Percentiles rank a stretch among this genome's conserved stretches.
These are phyloP conservation scores for Solanum sejunctum DNA, from an alignment of 257 asterid genomes.

Conservation along the genomic window DNA sequence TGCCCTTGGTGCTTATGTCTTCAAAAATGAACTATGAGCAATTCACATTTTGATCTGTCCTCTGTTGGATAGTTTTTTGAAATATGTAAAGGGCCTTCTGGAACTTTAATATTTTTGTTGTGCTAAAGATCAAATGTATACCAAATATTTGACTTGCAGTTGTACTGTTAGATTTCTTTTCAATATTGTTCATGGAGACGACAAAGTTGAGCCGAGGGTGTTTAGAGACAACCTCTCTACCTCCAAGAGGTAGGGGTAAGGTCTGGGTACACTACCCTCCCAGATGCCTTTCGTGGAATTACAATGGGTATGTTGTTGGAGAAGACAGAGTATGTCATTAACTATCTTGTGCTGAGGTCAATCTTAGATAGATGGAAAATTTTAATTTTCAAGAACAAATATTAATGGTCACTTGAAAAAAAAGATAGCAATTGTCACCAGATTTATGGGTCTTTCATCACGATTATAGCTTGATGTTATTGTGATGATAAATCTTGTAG, in stretches of 20 bases:
- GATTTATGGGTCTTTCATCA: background rate
- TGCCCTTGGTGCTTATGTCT: background rate
- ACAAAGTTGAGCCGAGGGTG: background rate
- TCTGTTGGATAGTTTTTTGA: background rate
- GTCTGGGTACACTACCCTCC: background rate
- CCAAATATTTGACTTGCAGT: background rate
- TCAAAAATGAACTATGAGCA: background rate
- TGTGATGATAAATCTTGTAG: slow-evolving; percentile 23
- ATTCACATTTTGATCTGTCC: background rate
- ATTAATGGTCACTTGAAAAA: background rate
- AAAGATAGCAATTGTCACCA: background rate
- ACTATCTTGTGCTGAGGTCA: background rate
- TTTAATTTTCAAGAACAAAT: background rate
- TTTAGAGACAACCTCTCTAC: background rate
- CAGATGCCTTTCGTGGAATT: background rate
- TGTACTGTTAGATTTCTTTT: background rate
- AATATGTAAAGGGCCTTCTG: background rate
- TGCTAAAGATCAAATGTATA: background rate
- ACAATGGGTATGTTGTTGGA: background rate
- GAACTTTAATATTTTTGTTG: background rate
- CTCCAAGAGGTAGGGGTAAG: background rate
- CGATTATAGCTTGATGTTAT: background rate
- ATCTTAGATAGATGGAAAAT: background rate
- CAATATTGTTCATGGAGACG: background rate
- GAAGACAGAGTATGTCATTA: background rate